A percentile compares a stretch with the other conserved stretches of the same genome.
phyloP scores from a whole-genome alignment of 1,284 basidiomycete genomes.

The Moesziomyces sp. region DNA sequence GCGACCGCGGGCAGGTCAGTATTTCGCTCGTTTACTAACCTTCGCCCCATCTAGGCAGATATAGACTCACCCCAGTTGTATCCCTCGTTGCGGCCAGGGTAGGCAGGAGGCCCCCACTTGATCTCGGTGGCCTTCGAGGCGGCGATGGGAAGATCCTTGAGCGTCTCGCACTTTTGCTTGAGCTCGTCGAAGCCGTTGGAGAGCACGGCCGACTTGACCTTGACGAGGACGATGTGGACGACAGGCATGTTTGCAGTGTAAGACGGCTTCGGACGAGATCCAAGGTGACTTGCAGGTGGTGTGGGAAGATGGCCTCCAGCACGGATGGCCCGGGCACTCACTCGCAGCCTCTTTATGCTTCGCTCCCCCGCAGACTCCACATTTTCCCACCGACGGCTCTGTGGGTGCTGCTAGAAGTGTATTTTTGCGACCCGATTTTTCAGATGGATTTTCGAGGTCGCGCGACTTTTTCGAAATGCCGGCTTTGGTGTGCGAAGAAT shows the following conservation, averaged over 20 bases:
- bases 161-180: constrained; percentile 53
- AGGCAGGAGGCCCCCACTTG: constrained; percentile 58
- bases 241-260: constrained; percentile 35
- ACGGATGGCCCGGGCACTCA: neutral
- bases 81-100: constrained; percentile 54
- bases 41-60: neutral
- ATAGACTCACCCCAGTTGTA: constrained; percentile 56
- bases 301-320: neutral
- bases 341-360: neutral
- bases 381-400: neutral
- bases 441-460: neutral
- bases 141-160: constrained; percentile 51
- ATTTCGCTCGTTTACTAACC: neutral
- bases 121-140: constrained; percentile 49
- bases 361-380: neutral
- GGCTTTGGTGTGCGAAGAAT: no score
- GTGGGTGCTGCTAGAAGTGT: neutral
- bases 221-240: constrained; percentile 61
- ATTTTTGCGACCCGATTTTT: neutral
- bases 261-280: neutral
- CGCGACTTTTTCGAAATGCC: neutral
- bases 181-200: constrained; percentile 60
- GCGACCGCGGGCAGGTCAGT: neutral
- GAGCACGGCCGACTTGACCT: constrained; percentile 59
- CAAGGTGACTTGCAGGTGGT: neutral